Conservation (phyloP, 2,329 filamentous ascomycete genomes). For the Fusarium newnesense region DNA sequence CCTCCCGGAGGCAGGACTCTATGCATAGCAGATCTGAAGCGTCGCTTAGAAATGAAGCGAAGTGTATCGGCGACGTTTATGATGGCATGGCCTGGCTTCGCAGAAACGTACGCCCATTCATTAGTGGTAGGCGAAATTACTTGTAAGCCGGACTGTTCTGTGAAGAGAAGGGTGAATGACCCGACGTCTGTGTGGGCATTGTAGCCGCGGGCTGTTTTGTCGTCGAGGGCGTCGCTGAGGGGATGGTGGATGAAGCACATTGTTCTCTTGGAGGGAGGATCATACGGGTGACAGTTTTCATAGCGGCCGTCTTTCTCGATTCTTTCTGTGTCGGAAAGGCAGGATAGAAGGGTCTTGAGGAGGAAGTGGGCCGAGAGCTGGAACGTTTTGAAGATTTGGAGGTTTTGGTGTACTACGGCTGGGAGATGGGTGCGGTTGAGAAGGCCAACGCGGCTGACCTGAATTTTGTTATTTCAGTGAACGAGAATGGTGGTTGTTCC, state of each 20-base stretch:
- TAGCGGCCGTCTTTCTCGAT: accelerated
- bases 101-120: background rate
- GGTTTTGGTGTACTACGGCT: background rate
- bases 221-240: background rate
- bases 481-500: accelerated
- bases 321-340: background rate
- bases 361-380: background rate
- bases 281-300: background rate
- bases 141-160: background rate
- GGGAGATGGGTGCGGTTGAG: background rate
- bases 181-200: background rate
- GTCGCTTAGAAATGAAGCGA: background rate
- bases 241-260: background rate
- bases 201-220: background rate
- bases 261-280: background rate
- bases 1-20: background rate
- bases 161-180: background rate
- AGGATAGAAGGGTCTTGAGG: background rate
- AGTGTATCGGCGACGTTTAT: background rate
- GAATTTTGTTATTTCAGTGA: accelerated
- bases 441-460: background rate
- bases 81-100: background rate
- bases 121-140: background rate
- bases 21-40: background rate
- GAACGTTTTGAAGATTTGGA: background rate